Evolutionary conservation across 768 basidiomycete genomes (phyloP).

Genomic region (Suillus americanus): DNA sequence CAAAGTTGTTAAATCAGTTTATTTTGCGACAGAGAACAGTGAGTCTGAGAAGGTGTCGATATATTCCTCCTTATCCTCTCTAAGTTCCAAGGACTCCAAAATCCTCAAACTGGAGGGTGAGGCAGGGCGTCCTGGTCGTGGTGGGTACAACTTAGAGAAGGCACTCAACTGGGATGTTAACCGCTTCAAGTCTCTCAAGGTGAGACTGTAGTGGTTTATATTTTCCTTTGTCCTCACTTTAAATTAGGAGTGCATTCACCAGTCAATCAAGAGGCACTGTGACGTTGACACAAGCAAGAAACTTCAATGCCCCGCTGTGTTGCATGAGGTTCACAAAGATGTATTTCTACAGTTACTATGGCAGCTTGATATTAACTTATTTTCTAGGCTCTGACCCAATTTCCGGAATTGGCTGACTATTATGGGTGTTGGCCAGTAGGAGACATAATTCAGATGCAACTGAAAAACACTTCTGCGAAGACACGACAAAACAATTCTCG

Average conservation of each 20-base stretch:
- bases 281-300: neutral
- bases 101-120: slow-evolving; percentile 13
- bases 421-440: slow-evolving; percentile 1
- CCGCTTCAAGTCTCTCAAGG: neutral
- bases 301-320: neutral
- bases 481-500: neutral
- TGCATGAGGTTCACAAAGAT: too few species aligned
- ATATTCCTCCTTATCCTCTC: neutral
- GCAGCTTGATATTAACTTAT: too few species aligned
- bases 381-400: neutral
- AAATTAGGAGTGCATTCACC: neutral
- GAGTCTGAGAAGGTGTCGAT: too few species aligned
- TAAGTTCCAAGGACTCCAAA: neutral
- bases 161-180: slow-evolving; percentile 4
- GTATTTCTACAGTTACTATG: too few species aligned
- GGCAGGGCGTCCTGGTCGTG: slow-evolving; percentile 5
- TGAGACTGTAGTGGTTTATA: neutral
- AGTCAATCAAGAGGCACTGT: neutral
- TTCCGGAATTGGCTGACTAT: neutral
- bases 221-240: too few species aligned
- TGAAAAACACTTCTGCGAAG: neutral
- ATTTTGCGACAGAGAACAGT: neutral
- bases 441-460: slow-evolving; percentile 3
- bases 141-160: slow-evolving; percentile 11
- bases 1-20: neutral